phyloP scores from a whole-genome alignment of 1,139 yeast genomes.

The Yamadazyma mexicana region DNA sequence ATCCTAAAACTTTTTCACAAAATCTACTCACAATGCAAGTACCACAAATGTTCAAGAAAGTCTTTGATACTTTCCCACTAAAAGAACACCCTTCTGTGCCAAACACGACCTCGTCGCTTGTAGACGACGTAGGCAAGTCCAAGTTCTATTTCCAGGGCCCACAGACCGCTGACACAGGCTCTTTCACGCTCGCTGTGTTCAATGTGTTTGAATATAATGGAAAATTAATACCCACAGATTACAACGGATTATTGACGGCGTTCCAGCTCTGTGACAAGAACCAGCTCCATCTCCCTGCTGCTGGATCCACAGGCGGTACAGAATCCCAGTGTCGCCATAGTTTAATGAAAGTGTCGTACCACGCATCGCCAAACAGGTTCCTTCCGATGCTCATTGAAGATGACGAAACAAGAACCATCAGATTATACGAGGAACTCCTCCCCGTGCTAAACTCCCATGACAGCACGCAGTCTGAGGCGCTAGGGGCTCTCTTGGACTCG shows the following conservation, averaged over 20 bases:
- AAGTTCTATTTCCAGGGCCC: conserved; percentile 16
- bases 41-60: conserved; percentile 40
- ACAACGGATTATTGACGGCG: conserved; percentile 38
- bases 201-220: conserved; percentile 26
- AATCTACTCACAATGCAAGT: too few species aligned
- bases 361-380: conserved; percentile 41
- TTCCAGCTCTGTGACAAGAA: conserved; percentile 37
- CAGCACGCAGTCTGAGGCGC: conserved; percentile 16
- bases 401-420: conserved; percentile 25
- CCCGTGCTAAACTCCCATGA: conserved; percentile 7
- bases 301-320: conserved; percentile 17
- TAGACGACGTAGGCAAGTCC: conserved; percentile 11
- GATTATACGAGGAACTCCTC: conserved; percentile 17
- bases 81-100: conserved; percentile 31
- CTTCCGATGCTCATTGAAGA: conserved; percentile 50
- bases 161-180: neutral
- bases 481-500: conserved; percentile 35
- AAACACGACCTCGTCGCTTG: conserved; percentile 15
- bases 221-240: conserved; percentile 40
- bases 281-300: conserved; percentile 33
- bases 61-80: conserved; percentile 55
- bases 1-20: too few species aligned
- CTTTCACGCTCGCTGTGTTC: conserved; percentile 44
- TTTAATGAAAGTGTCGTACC: conserved; percentile 34
- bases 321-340: conserved; percentile 15